These are phyloP conservation scores for Sesbania bispinosa DNA, from an alignment of 306 rosid species.

Conservation along the genomic window DNA sequence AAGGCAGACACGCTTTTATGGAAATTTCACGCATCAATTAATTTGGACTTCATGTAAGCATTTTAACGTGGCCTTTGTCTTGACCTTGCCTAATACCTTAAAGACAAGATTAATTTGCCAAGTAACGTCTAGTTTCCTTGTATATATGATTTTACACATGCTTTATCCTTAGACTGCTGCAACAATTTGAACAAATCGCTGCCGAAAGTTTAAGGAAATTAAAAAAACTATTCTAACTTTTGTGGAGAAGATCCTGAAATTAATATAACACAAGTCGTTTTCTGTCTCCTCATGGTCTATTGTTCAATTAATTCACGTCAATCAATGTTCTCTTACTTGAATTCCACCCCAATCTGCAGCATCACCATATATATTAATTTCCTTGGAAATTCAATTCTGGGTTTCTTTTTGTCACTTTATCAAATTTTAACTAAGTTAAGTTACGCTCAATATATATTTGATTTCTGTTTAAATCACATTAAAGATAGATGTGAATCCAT, in stretches of 20 bases:
- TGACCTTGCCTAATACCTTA: not conserved
- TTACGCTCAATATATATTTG: too few relatives aligned
- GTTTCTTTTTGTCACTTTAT: constrained; percentile 12
- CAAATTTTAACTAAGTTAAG: too few relatives aligned
- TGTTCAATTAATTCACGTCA: too few relatives aligned
- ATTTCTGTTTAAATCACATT: too few relatives aligned
- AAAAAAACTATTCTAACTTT: not conserved
- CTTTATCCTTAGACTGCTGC: constrained; percentile 36
- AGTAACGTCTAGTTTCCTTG: constrained; percentile 4
- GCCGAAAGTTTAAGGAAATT: constrained; percentile 35
- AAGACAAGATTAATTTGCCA: constrained; percentile 5
- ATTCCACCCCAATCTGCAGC: constrained; percentile 16
- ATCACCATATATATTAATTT: constrained; percentile 1
- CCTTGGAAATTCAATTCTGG: not conserved
- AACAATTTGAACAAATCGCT: constrained; percentile 28
- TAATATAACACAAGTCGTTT: constrained; percentile 32
- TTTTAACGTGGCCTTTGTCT: constrained; percentile 22
- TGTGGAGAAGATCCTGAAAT: constrained; percentile 16
- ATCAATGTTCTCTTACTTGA: constrained; percentile 19
- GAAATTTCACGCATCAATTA: not conserved
- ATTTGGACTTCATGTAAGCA: not conserved
- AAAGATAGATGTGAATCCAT: too few relatives aligned
- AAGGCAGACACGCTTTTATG: constrained; percentile 5
- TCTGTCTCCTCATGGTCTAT: constrained; percentile 35
- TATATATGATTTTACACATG: not conserved